Conservation (phyloP, 2,329 filamentous ascomycete genomes). For the Monilinia fructicola region DNA sequence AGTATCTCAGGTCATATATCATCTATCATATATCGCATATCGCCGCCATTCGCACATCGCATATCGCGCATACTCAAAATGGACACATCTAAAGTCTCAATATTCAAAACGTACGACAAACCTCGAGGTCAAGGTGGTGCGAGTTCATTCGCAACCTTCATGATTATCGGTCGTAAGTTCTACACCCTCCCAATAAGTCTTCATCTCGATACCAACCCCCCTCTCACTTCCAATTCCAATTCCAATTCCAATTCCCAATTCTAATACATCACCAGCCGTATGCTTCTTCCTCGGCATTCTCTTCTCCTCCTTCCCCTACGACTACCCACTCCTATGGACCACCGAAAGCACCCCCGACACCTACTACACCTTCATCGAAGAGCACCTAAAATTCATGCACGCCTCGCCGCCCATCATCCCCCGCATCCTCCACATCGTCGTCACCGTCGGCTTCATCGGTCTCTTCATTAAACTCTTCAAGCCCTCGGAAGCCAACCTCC, state of each 20-base stretch:
- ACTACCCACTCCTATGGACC: conserved; percentile 83
- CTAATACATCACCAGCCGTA: conserved; percentile 55
- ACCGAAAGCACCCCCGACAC: conserved; percentile 60
- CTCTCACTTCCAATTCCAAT: too few species aligned
- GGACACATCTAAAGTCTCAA: conserved; percentile 38
- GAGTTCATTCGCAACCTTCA: conserved; percentile 87
- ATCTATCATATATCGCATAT: background rate
- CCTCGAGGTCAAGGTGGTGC: conserved; percentile 45
- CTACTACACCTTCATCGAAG: conserved; percentile 84
- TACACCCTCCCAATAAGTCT: background rate
- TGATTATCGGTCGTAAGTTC: conserved; percentile 87
- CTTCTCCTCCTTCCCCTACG: conserved; percentile 70
- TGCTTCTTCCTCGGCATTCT: conserved; percentile 98
- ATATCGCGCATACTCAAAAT: conserved; percentile 25
- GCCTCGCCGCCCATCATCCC: conserved; percentile 87
- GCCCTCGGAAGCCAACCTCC: conserved; percentile 88
- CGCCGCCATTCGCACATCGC: background rate
- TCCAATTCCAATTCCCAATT: conserved; percentile 3
- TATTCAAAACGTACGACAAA: conserved; percentile 41
- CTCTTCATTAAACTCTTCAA: conserved; percentile 95
- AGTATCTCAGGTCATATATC: background rate
- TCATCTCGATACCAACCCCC: background rate
- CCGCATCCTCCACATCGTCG: conserved; percentile 91
- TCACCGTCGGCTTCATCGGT: conserved; percentile 81
- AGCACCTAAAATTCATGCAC: conserved; percentile 88